Evolutionary conservation across 169 alveolate genomes (phyloP), one percentile per base, ranked within the genome.

Genomic region (Plasmodium blacklocki): DNA sequence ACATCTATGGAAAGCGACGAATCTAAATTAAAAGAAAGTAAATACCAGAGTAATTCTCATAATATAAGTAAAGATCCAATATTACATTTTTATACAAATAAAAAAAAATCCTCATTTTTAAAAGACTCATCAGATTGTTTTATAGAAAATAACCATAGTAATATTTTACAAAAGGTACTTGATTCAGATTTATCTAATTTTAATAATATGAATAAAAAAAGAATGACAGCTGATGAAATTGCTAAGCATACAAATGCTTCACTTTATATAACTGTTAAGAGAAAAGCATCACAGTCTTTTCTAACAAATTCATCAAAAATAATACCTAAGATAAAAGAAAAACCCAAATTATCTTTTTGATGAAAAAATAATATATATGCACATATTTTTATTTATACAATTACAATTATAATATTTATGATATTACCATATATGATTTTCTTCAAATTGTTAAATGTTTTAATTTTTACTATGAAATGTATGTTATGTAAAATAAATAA

Each of bases 141-240:
- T 14, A 23, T 52, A 50, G 47, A 70, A 80, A 43, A 47, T 1
- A 63, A 80, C 23, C 68, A 21, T 21, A 67, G 83, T 58, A 39
- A 29, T 47, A 80, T 80, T 80, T 15, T 80, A 29, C 90, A 67
- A 64, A 76, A 80, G 32, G 58, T 67, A 32, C 59, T 80, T 29
- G 60, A 80, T 26, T 71, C 88, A 0, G 88, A 76, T 56, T 63
- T 80, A 39, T 59, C 52, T 6, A 32, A 80, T 68, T 60, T 80
- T 39, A 68, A 80, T 80, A 15, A 45, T 76, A 14, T 21, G 5
- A 78, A 9, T 7, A 78, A 66, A 52, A 50, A 56, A 56, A 54
- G 68, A 50, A 80, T 80, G 80, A n/a, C 85, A 18, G 74, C 83
- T 56, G 68, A 80, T 2, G 90, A 80, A 80, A 67, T 67, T 56